A percentile compares a stretch with the other conserved stretches of the same genome.
Evolutionary conservation across 176 grass and related monocot species (phyloP).

Genomic region (Eragrostis curvula): DNA sequence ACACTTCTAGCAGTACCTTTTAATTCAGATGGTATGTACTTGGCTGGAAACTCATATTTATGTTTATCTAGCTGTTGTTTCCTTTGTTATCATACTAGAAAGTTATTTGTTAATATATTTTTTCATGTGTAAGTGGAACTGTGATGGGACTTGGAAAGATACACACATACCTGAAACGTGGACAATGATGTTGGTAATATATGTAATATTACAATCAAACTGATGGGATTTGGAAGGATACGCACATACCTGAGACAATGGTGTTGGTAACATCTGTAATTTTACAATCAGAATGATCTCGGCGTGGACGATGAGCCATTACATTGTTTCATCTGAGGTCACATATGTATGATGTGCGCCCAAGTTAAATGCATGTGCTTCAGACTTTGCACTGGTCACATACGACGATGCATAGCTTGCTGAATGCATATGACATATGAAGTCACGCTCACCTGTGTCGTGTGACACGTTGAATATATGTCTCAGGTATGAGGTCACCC

Average conservation of each 20-base stretch:
- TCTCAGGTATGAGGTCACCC: background rate
- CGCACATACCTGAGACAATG: background rate
- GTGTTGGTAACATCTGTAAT: background rate
- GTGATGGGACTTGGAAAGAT: background rate
- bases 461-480: background rate
- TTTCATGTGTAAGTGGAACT: background rate
- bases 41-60: background rate
- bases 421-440: background rate
- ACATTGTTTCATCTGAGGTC: background rate
- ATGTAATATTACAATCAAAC: background rate
- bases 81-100: conserved; percentile 6
- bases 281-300: background rate
- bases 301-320: background rate
- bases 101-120: background rate
- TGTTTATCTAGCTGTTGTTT: conserved; percentile 2
- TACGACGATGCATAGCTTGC: too few species aligned
- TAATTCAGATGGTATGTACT: background rate
- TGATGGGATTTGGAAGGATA: background rate
- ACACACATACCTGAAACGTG: conserved; percentile 17
- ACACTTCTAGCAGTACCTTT: background rate
- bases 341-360: background rate
- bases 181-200: background rate
- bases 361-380: background rate
- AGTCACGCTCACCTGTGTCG: background rate
- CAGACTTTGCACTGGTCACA: background rate